Evolutionary conservation across 129 eudicot species (phyloP).

Genomic region (Ambrosia trifida): DNA sequence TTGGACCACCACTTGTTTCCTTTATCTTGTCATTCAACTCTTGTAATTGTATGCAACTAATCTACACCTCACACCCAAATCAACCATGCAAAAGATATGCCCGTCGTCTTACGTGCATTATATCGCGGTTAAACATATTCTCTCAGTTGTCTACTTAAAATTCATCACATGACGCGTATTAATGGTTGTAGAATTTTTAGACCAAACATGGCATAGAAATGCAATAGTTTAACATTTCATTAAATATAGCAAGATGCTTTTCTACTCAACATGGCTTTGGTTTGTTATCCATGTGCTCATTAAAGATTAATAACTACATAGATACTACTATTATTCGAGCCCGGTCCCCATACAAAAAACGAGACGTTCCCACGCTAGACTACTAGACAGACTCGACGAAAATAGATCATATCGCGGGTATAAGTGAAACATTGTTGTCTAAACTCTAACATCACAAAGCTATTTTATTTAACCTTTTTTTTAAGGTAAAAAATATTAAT

Average conservation of each 20-base stretch:
- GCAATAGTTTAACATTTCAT: slow-evolving; percentile 19
- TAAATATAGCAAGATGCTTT: slow-evolving; percentile 34
- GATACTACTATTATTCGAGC: background rate
- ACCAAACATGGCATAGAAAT: background rate
- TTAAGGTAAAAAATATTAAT: slow-evolving; percentile 5
- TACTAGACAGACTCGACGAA: too few species aligned
- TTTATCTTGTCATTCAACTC: slow-evolving; percentile 7
- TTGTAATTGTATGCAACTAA: slow-evolving; percentile 14
- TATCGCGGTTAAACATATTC: too few species aligned
- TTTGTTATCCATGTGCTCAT: slow-evolving; percentile 28
- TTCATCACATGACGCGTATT: too few species aligned
- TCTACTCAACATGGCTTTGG: slow-evolving; percentile 26
- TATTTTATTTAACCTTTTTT: slow-evolving; percentile 24
- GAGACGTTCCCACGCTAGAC: background rate
- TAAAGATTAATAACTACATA: slow-evolving; percentile 13
- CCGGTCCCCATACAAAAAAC: background rate
- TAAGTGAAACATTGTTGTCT: slow-evolving; percentile 29
- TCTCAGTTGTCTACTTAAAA: too few species aligned
- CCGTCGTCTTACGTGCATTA: slow-evolving; percentile 23
- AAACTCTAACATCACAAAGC: slow-evolving; percentile 11
- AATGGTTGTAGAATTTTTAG: background rate
- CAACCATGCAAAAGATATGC: slow-evolving; percentile 10
- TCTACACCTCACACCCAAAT: slow-evolving; percentile 11
- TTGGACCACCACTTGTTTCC: slow-evolving; percentile 45
- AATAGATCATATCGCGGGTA: background rate